Percentiles rank a stretch among this genome's conserved stretches.
phyloP scores from a whole-genome alignment of 176 grass and related monocot species.

The Panicum miliaceum region DNA sequence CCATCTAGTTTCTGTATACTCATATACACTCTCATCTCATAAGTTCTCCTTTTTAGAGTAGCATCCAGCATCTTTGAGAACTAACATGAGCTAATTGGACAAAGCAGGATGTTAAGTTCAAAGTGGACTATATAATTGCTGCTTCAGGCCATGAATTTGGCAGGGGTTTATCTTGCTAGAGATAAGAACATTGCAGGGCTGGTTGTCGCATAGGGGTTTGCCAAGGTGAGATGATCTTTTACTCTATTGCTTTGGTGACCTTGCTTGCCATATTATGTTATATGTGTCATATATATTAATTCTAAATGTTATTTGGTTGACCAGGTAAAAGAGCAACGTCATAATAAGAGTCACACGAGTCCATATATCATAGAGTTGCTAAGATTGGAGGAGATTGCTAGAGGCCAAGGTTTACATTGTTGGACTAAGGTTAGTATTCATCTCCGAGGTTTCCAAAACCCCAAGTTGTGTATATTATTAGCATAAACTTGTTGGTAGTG shows the following conservation, averaged over 20 bases:
- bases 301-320: constrained; percentile 26
- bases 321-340: constrained; percentile 70
- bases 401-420: constrained; percentile 71
- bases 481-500: not conserved
- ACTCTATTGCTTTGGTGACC: not conserved
- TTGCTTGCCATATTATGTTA: not conserved
- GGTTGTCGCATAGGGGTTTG: constrained; percentile 70
- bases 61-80: not conserved
- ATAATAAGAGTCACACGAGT: constrained; percentile 55
- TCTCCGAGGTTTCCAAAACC: not conserved
- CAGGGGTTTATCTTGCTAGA: constrained; percentile 66
- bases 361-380: constrained; percentile 57
- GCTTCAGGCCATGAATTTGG: constrained; percentile 76
- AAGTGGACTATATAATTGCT: constrained; percentile 63
- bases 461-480: not conserved
- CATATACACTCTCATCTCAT: not conserved
- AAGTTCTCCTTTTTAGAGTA: no score
- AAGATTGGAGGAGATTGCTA: constrained; percentile 75
- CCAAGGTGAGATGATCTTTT: constrained; percentile 53
- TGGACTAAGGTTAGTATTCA: constrained; percentile 70
- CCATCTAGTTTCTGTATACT: not conserved
- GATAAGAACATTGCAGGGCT: constrained; percentile 69
- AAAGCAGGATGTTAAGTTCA: constrained; percentile 70
- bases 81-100: not conserved
- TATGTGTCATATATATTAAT: not conserved